Evolutionary conservation across 1,284 basidiomycete species (phyloP).

Genomic region (Ceratobasidium sp.): DNA sequence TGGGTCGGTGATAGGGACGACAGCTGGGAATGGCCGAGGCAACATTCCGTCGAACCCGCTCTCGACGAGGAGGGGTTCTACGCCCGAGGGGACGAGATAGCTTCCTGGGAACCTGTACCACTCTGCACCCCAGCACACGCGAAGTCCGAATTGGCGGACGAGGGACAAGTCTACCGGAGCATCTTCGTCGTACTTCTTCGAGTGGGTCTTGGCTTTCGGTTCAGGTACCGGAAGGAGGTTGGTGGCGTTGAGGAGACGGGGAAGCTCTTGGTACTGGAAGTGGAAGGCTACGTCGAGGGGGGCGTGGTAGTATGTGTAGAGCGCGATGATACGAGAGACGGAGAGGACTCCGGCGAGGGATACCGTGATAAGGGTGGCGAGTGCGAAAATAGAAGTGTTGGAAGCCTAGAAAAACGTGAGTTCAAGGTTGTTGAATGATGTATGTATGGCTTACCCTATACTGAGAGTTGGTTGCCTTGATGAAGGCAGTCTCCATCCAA

Average conservation of each 20-base stretch:
- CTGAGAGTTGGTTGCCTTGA: conserved; percentile 78
- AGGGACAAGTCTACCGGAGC: conserved; percentile 71
- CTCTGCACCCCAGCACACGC: conserved; percentile 91
- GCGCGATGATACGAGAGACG: conserved; percentile 77
- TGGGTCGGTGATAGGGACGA: conserved; percentile 23
- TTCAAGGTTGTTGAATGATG: conserved; percentile 16
- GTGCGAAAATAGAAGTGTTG: conserved; percentile 74
- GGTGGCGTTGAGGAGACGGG: conserved; percentile 76
- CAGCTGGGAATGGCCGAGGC: conserved; percentile 74
- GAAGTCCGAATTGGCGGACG: conserved; percentile 73
- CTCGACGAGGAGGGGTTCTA: conserved; percentile 86
- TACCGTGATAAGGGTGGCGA: conserved; percentile 74
- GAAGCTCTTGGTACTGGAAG: conserved; percentile 82
- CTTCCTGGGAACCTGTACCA: conserved; percentile 96
- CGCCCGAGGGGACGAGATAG: conserved; percentile 84
- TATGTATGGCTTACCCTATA: conserved; percentile 66
- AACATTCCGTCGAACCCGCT: conserved; percentile 90
- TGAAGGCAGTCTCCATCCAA: conserved; percentile 81
- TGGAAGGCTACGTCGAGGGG: conserved; percentile 77
- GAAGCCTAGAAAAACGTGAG: conserved; percentile 64
- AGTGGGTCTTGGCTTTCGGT: conserved; percentile 44
- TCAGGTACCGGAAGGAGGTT: conserved; percentile 59
- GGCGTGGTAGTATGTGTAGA: conserved; percentile 89
- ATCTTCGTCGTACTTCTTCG: conserved; percentile 56
- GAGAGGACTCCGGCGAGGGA: conserved; percentile 72